These are phyloP conservation scores for Blepharisma japonicum DNA, from an alignment of 73 alveolate genomes.

Conservation along the genomic window DNA sequence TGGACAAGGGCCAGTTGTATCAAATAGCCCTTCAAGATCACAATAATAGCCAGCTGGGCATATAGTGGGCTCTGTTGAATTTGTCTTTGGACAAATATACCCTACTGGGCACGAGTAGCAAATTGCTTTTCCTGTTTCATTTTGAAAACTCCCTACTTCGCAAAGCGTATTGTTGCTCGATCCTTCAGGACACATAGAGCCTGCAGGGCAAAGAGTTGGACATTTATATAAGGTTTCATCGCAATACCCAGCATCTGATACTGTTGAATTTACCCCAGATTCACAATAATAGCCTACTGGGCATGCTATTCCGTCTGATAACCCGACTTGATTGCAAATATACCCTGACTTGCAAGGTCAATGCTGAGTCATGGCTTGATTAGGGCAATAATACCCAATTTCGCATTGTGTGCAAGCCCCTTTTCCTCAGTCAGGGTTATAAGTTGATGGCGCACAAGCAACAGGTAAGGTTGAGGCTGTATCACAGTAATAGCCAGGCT, in stretches of 20 bases:
- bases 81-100: neutral
- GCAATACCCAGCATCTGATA: neutral
- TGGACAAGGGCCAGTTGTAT: slow-evolving; percentile 1
- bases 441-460: neutral
- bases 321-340: neutral
- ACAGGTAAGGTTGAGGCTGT: neutral
- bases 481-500: neutral
- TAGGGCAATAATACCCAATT: neutral
- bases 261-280: neutral
- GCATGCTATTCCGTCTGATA: neutral
- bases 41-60: slow-evolving; percentile 29
- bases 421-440: neutral
- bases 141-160: neutral
- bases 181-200: neutral
- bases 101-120: neutral
- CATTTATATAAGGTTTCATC: neutral
- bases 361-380: neutral
- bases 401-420: neutral
- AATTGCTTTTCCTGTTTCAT: neutral
- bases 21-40: neutral
- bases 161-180: neutral
- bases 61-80: neutral
- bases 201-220: slow-evolving; percentile 15
- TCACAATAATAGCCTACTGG: neutral
- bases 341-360: neutral